Conservation (phyloP, 2,329 filamentous ascomycete species). For the Fusarium papillatum region DNA sequence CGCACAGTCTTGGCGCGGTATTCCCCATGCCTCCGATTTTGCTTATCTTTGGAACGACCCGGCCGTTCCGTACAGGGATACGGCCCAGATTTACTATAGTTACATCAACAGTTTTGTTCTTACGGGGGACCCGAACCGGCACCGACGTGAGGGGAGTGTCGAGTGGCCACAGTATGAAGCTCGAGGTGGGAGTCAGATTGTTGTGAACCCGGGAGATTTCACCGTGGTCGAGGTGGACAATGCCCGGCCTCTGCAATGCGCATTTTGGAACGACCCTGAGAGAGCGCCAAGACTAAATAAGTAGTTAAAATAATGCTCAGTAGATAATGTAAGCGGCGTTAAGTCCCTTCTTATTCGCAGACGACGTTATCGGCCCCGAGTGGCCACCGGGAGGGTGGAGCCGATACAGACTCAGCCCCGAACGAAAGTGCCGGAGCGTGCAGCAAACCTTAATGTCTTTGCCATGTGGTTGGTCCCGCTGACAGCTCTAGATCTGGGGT, state of each 20-base stretch:
- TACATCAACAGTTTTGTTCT: conserved; percentile 16
- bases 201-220: conserved; percentile 7
- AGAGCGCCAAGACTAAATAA: conserved; percentile 10
- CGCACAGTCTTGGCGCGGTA: conserved; percentile 7
- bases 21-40: conserved; percentile 7
- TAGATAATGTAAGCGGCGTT: not conserved
- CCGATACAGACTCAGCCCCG: not conserved
- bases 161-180: conserved; percentile 3
- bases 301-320: not conserved
- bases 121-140: not conserved
- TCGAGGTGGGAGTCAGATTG: not conserved
- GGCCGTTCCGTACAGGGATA: not conserved
- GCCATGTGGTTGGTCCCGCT: not conserved
- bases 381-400: not conserved
- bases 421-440: not conserved
- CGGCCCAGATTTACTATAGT: not conserved
- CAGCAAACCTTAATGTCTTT: not conserved
- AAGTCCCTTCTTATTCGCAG: not conserved
- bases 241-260: not conserved
- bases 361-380: not conserved
- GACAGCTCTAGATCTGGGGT: conserved; percentile 19
- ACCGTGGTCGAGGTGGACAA: conserved; percentile 9
- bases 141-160: not conserved
- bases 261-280: conserved; percentile 12
- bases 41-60: conserved; percentile 15